Evolutionary conservation across 176 grass and related monocot species (phyloP).

Genomic region (Ensete glaucum): DNA sequence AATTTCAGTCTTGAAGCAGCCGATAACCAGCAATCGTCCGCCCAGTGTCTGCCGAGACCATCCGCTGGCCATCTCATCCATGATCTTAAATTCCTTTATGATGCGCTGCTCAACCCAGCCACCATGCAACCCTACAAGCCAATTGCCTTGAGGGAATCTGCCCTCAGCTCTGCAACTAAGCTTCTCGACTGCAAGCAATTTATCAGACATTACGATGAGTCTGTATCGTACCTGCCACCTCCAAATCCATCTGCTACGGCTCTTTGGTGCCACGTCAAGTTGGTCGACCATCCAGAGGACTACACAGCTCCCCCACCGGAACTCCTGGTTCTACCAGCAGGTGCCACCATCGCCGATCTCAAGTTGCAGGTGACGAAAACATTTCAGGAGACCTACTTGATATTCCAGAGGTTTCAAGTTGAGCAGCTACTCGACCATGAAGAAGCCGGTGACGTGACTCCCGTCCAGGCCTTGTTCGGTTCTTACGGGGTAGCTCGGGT

Average conservation of each 20-base stretch:
- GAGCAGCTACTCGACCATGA: slow-evolving; percentile 57
- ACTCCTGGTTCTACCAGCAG: slow-evolving; percentile 49
- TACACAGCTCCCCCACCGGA: slow-evolving; percentile 72
- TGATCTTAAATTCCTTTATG: slow-evolving; percentile 70
- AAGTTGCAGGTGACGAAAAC: slow-evolving; percentile 54
- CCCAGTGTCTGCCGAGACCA: slow-evolving; percentile 22
- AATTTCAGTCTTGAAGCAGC: slow-evolving; percentile 57
- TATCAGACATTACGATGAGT: slow-evolving; percentile 73
- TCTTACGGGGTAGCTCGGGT: slow-evolving; percentile 43
- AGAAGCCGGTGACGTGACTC: slow-evolving; percentile 44
- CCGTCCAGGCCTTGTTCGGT: slow-evolving; percentile 49
- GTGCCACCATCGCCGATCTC: slow-evolving; percentile 63
- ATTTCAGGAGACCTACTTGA: slow-evolving; percentile 81
- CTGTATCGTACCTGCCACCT: slow-evolving; percentile 14
- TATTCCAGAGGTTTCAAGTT: slow-evolving; percentile 84
- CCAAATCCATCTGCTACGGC: slow-evolving; percentile 43
- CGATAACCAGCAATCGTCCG: neutral
- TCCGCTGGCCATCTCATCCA: slow-evolving; percentile 50
- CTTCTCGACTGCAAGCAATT: slow-evolving; percentile 95
- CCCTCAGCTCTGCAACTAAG: slow-evolving; percentile 46
- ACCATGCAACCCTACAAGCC: slow-evolving; percentile 59
- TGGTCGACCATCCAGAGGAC: slow-evolving; percentile 65
- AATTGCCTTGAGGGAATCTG: slow-evolving; percentile 33
- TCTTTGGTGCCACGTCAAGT: slow-evolving; percentile 67
- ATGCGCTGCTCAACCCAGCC: slow-evolving; percentile 60